phyloP scores from a whole-genome alignment of 768 basidiomycete species.

The Pleurotus salmoneostramineus region DNA sequence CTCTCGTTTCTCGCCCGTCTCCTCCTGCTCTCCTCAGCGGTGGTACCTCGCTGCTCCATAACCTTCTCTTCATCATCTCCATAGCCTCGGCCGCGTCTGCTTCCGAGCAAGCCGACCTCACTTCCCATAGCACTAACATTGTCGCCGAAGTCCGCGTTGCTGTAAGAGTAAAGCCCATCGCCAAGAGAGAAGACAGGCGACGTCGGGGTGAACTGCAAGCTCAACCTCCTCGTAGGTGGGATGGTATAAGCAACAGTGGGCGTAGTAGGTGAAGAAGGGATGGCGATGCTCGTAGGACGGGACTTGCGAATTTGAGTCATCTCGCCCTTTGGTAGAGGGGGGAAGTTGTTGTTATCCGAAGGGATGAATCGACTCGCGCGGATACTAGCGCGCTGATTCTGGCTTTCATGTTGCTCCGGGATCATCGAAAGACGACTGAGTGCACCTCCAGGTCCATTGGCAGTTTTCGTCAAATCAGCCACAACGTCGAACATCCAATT shows the following conservation, averaged over 20 bases:
- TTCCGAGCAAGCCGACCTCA: neutral
- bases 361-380: constrained; percentile 31
- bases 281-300: constrained; percentile 37
- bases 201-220: constrained; percentile 65
- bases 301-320: constrained; percentile 15
- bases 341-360: constrained; percentile 14
- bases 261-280: constrained; percentile 26
- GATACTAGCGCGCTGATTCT: constrained; percentile 3
- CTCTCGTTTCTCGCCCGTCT: constrained; percentile 15
- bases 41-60: constrained; percentile 36
- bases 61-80: constrained; percentile 21
- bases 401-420: constrained; percentile 16
- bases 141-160: neutral
- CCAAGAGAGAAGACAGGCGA: constrained; percentile 30
- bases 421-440: constrained; percentile 3
- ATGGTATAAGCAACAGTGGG: constrained; percentile 25
- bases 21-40: constrained; percentile 34
- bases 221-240: constrained; percentile 34
- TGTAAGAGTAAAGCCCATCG: neutral
- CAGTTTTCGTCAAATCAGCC: constrained; percentile 49
- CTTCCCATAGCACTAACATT: constrained; percentile 8
- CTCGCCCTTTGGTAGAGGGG: neutral
- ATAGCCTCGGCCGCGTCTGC: neutral
- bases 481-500: constrained; percentile 86
- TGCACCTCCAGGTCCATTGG: constrained; percentile 1